Base-by-base conservation (phyloP, 2,329 filamentous ascomycete species). In the Parastagonospora nodorum region DNA sequence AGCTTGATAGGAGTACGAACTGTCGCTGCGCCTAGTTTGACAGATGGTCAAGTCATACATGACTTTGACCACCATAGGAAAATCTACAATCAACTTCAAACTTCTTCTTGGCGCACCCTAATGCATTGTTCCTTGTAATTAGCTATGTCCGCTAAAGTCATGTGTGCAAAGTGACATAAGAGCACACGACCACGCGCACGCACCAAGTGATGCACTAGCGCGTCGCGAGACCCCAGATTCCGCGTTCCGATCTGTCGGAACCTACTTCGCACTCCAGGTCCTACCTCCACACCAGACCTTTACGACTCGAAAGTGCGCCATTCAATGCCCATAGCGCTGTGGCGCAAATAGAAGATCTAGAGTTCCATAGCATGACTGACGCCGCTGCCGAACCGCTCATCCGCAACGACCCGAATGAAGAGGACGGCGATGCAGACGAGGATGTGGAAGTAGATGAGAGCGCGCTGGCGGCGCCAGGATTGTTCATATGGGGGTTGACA, bases 401-500 rank as follows among this genome's bases (percentile, higher is more conserved):
- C 36, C 47, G 50, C 36, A 47, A 55, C 10, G 45, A 58, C 42
- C 51, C 53, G 45, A 43, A 42, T 31, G 42, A 50, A 15, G 38
- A 36, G 31, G 43, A 42, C 41, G 44, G 58, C 35, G 51, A 56
- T 4, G 57, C 57, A 9, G 49, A 48, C 7, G 63, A 62, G 39
- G 63, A 51, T 5, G 42, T 41, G 8, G 56, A 60, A 24, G 60
- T 66, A 10, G 70, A 74, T 39, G 71, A 74, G 57, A 68, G 60
- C 14, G 43, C 43, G 7, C 45, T 73, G n/a, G 38, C 57, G 1
- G 51, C 60, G 4, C 66, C 73, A 0, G 67, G 71, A 0, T 37
- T 47, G 7, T 84, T 85, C 49, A 79, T 84, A 33, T 84, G 80
- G 79, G 72, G 74, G 4, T 69, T 86, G 43, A 84, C 82, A 0